phyloP scores from a whole-genome alignment of 2,329 filamentous ascomycete genomes.

The Pseudocercospora fijiensis region DNA sequence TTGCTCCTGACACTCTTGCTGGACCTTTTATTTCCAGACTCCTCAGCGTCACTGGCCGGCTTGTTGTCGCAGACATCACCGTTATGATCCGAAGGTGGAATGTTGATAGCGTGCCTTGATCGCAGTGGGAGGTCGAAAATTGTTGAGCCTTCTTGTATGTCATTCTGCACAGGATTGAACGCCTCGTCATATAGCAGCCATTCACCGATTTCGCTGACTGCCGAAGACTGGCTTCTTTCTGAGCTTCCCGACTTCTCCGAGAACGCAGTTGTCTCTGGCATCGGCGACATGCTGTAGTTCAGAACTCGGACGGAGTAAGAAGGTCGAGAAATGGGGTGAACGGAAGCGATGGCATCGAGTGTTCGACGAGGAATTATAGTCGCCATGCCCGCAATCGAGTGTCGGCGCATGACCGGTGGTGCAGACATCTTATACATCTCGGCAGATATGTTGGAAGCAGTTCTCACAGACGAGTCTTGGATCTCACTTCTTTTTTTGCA shows the following conservation, averaged over 20 bases:
- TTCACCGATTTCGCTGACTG: background rate
- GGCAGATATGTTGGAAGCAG: background rate
- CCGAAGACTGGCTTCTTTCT: background rate
- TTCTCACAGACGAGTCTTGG: background rate
- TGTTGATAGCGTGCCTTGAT: background rate
- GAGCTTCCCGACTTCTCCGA: background rate
- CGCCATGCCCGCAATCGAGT: background rate
- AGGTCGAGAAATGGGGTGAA: background rate
- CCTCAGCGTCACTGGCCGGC: background rate
- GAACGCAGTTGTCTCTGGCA: background rate
- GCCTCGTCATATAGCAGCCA: background rate
- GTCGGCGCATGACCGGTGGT: background rate
- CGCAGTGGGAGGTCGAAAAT: background rate
- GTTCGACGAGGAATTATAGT: background rate
- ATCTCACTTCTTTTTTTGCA: background rate
- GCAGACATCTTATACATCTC: background rate
- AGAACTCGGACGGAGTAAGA: background rate
- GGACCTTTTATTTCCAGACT: background rate
- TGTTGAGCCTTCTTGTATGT: background rate
- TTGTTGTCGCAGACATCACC: background rate
- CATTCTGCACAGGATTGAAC: background rate
- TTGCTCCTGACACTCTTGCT: background rate
- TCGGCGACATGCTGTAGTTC: background rate
- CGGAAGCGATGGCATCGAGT: no score
- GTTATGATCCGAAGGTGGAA: background rate